These are phyloP conservation scores for Amaranthus cruentus DNA, from an alignment of 148 eudicot genomes.

Conservation along the genomic window DNA sequence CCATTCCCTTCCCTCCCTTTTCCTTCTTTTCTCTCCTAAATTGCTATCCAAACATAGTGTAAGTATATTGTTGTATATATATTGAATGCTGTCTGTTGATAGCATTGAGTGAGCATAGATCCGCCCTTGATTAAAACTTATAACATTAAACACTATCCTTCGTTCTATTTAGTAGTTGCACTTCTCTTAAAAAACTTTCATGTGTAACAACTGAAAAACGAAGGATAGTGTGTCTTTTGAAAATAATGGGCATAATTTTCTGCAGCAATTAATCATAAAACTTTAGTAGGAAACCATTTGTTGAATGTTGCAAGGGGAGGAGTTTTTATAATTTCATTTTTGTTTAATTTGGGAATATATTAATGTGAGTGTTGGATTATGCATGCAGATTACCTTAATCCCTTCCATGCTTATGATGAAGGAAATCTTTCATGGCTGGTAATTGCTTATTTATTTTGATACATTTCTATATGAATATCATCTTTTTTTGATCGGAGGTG, in stretches of 20 bases:
- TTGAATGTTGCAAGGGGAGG: not conserved
- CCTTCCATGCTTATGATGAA: slow-evolving; percentile 98
- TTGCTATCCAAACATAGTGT: too few species aligned
- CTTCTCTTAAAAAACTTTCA: not conserved
- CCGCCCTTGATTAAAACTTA: too few species aligned
- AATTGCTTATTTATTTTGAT: slow-evolving; percentile 10
- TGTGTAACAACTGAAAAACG: not conserved
- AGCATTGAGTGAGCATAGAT: too few species aligned
- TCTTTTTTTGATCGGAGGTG: not conserved
- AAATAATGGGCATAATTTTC: not conserved
- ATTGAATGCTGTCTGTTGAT: too few species aligned
- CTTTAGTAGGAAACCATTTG: not conserved
- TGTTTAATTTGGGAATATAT: slow-evolving; percentile 4
- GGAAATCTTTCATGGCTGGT: slow-evolving; percentile 99
- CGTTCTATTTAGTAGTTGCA: not conserved
- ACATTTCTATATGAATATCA: not conserved
- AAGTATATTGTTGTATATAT: too few species aligned
- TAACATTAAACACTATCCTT: not conserved
- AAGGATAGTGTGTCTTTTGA: not conserved
- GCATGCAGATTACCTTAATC: slow-evolving; percentile 85
- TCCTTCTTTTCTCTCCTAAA: too few species aligned
- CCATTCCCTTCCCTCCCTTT: too few species aligned
- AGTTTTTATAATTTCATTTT: not conserved
- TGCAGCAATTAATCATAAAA: too few species aligned
- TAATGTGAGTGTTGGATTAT: slow-evolving; percentile 9